Conservation (phyloP, 2,329 filamentous ascomycete species). For the Lomentospora prolificans region DNA sequence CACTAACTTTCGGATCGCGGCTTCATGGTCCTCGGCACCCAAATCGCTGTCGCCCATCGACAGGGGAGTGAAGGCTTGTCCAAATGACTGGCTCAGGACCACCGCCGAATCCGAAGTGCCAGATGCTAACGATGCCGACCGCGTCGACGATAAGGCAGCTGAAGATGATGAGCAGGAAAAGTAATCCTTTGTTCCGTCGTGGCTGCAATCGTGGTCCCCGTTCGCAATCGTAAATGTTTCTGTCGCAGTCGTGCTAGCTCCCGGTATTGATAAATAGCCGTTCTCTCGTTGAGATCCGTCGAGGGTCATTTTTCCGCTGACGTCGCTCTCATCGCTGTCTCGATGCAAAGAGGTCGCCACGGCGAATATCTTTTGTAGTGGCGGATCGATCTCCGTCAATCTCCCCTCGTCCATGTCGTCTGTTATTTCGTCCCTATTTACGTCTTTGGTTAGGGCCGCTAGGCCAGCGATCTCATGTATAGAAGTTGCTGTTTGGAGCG, state of each 20-base stretch:
- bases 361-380: neutral
- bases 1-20: neutral
- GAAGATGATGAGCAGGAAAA: conserved; percentile 6
- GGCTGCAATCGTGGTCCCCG: neutral
- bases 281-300: neutral
- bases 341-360: neutral
- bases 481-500: too few relatives aligned
- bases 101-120: neutral
- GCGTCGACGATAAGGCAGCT: conserved; percentile 1
- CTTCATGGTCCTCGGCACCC: neutral
- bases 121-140: conserved; percentile 5
- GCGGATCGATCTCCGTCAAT: neutral
- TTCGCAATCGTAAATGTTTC: neutral
- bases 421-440: neutral
- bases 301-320: neutral
- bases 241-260: neutral
- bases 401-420: neutral
- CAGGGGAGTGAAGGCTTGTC: conserved; percentile 3
- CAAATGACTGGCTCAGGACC: conserved; percentile 1
- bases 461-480: too few relatives aligned
- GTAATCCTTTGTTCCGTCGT: neutral
- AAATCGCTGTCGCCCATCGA: conserved; percentile 4
- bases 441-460: too few relatives aligned
- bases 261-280: neutral
- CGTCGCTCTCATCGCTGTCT: neutral